phyloP scores from a whole-genome alignment of 805 yeast species.

The Myxozyma udenii region DNA sequence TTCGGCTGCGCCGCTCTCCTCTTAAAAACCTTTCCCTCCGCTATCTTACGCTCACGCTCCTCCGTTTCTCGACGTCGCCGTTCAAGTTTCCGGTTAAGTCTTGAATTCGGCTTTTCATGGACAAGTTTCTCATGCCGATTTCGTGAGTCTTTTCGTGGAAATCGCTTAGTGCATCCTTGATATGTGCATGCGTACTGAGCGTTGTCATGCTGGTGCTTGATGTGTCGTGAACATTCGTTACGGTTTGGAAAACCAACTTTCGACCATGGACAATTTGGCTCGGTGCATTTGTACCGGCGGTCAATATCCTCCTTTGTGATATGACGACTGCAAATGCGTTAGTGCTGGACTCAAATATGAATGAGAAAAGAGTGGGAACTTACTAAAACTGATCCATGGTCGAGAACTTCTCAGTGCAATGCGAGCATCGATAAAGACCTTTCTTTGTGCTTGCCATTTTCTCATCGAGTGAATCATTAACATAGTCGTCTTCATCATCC shows the following conservation, averaged over 20 bases:
- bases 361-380: background rate
- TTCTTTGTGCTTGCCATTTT: conserved; percentile 36
- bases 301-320: conserved; percentile 38
- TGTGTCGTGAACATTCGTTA: conserved; percentile 42
- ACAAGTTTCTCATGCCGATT: conserved; percentile 41
- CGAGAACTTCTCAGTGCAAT: conserved; percentile 39
- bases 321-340: conserved; percentile 40
- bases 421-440: conserved; percentile 42
- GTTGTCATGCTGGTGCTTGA: conserved; percentile 34
- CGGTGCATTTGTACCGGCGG: conserved; percentile 40
- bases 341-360: too few relatives aligned
- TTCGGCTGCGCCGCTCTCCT: too few relatives aligned
- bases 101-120: conserved; percentile 43
- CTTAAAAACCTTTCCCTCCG: background rate
- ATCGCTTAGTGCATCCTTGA: conserved; percentile 29
- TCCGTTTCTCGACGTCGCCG: conserved; percentile 31
- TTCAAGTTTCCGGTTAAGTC: conserved; percentile 39
- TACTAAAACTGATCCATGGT: conserved; percentile 36
- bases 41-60: conserved; percentile 8
- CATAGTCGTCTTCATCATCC: conserved; percentile 6
- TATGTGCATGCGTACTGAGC: conserved; percentile 29
- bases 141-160: conserved; percentile 38
- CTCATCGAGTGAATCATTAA: background rate
- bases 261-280: conserved; percentile 44
- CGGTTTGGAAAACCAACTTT: conserved; percentile 42